A percentile compares a stretch with the other conserved stretches of the same genome.
These are phyloP conservation scores for Penicillium parvum DNA, from an alignment of 495 filamentous ascomycete species.

Conservation along the genomic window DNA sequence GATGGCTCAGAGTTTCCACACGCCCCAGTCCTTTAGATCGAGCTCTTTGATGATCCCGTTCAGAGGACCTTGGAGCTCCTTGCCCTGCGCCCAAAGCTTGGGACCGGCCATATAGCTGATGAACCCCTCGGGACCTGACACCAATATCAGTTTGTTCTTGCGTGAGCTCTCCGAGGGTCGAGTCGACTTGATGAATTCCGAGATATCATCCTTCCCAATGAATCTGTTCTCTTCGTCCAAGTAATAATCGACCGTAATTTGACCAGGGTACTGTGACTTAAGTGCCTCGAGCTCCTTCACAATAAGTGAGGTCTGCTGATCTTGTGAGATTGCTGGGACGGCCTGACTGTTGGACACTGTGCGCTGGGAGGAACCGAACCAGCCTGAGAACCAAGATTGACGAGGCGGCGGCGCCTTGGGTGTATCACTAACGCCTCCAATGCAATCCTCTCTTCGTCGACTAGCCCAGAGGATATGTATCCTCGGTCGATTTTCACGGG, in stretches of 20 bases:
- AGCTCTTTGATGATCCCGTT: slow-evolving; percentile 52
- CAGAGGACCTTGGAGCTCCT: slow-evolving; percentile 65
- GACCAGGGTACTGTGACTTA: slow-evolving; percentile 48
- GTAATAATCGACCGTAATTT: slow-evolving; percentile 63
- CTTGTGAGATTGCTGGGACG: background rate
- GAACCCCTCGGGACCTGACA: slow-evolving; percentile 91
- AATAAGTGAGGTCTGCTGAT: slow-evolving; percentile 36
- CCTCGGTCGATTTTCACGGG: slow-evolving; percentile 23
- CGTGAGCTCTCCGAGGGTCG: slow-evolving; percentile 10
- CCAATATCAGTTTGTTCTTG: slow-evolving; percentile 59
- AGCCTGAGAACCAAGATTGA: slow-evolving; percentile 31
- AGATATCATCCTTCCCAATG: slow-evolving; percentile 51
- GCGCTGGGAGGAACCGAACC: slow-evolving; percentile 18
- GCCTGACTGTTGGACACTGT: background rate
- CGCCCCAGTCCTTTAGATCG: slow-evolving; percentile 51
- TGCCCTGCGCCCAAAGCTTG: slow-evolving; percentile 66
- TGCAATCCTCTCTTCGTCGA: slow-evolving; percentile 53
- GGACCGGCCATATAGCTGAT: slow-evolving; percentile 71
- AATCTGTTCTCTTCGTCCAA: slow-evolving; percentile 71
- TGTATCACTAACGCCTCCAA: slow-evolving; percentile 39
- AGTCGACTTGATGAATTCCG: slow-evolving; percentile 26
- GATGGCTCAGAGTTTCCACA: slow-evolving; percentile 54
- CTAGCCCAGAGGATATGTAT: slow-evolving; percentile 70
- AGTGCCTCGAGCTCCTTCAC: slow-evolving; percentile 59
- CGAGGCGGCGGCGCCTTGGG: slow-evolving; percentile 8